phyloP scores from a whole-genome alignment of 768 basidiomycete genomes.

The Pisolithus microcarpus region DNA sequence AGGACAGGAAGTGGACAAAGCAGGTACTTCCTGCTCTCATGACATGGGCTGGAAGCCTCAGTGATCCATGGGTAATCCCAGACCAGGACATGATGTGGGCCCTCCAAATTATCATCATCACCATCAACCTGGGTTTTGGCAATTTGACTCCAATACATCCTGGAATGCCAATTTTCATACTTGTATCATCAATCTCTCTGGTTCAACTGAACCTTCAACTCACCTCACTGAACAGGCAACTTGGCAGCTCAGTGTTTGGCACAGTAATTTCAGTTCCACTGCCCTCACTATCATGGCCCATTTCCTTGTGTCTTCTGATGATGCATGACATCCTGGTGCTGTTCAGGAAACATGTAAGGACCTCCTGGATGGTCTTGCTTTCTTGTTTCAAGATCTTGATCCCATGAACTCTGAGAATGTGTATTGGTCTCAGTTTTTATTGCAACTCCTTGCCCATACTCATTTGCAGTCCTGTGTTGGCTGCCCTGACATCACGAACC shows the following conservation, averaged over 20 bases:
- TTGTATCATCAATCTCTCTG: neutral
- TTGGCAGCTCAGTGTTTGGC: neutral
- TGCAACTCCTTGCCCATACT: neutral
- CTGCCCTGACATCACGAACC: no score
- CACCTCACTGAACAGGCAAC: neutral
- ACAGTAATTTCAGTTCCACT: no score
- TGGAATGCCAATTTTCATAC: neutral
- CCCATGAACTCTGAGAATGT: neutral
- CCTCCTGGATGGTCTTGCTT: neutral
- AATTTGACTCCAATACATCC: neutral
- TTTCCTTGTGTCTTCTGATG: no score
- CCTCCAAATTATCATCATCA: neutral
- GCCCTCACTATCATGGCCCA: no score
- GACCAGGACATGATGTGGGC: neutral
- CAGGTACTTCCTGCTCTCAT: neutral
- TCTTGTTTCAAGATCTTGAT: slow-evolving; percentile 3
- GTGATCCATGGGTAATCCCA: neutral
- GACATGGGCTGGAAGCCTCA: neutral
- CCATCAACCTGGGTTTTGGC: neutral
- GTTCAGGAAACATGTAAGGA: neutral
- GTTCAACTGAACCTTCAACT: no score
- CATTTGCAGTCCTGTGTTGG: no score
- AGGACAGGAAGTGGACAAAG: neutral
- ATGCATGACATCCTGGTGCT: no score
- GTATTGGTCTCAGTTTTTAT: neutral